Evolutionary conservation across 768 basidiomycete genomes (phyloP).

Genomic region (Harrya chromipes): DNA sequence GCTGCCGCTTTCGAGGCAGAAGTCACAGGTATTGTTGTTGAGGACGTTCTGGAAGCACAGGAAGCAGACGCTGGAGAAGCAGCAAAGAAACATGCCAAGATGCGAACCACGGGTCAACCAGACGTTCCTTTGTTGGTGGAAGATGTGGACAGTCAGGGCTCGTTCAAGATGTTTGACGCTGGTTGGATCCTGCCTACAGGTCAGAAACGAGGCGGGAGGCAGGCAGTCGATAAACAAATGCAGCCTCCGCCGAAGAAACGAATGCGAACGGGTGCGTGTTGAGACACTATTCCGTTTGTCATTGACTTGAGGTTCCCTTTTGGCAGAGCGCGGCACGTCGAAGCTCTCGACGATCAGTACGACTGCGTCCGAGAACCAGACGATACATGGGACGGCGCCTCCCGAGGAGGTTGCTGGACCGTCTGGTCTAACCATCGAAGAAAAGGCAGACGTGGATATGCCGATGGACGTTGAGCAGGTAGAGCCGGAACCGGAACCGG

Average conservation of each 20-base stretch:
- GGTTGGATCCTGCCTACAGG: constrained; percentile 88
- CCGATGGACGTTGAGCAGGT: constrained; percentile 13
- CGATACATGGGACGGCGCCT: constrained; percentile 25
- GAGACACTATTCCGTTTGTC: neutral
- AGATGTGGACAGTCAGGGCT: constrained; percentile 66
- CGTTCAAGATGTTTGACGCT: constrained; percentile 78
- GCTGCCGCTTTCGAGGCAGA: constrained; percentile 45
- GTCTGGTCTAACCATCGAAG: constrained; percentile 21
- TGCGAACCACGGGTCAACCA: constrained; percentile 26
- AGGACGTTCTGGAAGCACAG: constrained; percentile 3
- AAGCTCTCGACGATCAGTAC: constrained; percentile 47
- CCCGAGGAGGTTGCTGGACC: constrained; percentile 26
- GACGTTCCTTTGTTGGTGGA: constrained; percentile 58
- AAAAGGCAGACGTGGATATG: constrained; percentile 15
- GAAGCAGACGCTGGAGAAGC: constrained; percentile 14
- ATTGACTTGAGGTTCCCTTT: neutral
- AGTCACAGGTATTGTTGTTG: constrained; percentile 19
- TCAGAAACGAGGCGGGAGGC: constrained; percentile 60
- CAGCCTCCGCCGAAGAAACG: constrained; percentile 56
- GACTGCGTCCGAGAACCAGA: constrained; percentile 45
- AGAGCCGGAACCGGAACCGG: constrained; percentile 4
- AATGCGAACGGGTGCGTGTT: constrained; percentile 41
- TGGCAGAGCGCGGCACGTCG: constrained; percentile 37
- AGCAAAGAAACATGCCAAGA: constrained; percentile 28
- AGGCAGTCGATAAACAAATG: constrained; percentile 41